Percentiles rank a stretch among this genome's conserved stretches.
These are phyloP conservation scores for Moniliella sp. DNA, from an alignment of 1,284 basidiomycete genomes.

Conservation along the genomic window DNA sequence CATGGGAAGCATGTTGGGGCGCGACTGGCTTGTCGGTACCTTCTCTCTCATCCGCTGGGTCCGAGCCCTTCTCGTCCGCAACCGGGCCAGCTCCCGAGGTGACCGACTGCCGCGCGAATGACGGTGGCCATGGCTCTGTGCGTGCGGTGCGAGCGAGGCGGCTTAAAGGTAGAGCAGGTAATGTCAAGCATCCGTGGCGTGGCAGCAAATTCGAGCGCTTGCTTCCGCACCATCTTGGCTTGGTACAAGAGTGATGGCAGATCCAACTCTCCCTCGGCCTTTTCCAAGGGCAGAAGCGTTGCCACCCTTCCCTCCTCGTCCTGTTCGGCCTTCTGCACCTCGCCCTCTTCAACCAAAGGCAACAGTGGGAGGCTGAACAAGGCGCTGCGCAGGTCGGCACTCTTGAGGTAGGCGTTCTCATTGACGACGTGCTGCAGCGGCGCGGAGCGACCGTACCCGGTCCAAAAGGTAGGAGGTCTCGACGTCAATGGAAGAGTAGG, in stretches of 20 bases:
- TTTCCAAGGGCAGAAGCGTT: neutral
- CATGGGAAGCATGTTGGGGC: too few species aligned
- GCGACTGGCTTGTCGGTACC: too few species aligned
- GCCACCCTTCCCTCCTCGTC: neutral
- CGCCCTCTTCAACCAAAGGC: too few species aligned
- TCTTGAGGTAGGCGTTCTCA: conserved; percentile 77
- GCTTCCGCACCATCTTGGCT: neutral
- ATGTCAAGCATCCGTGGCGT: neutral
- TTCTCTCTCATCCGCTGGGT: too few species aligned
- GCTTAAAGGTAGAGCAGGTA: too few species aligned
- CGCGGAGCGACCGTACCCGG: conserved; percentile 68
- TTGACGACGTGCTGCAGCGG: conserved; percentile 64
- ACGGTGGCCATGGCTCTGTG: too few species aligned
- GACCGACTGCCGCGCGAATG: too few species aligned
- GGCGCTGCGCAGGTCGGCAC: conserved; percentile 61
- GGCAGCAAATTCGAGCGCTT: neutral
- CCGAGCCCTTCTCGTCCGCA: too few species aligned
- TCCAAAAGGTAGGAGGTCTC: conserved; percentile 14
- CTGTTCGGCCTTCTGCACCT: neutral
- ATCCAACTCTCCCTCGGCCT: neutral
- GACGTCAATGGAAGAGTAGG: conserved; percentile 3
- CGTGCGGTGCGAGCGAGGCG: too few species aligned
- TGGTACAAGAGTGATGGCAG: neutral
- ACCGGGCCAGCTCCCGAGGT: too few species aligned
- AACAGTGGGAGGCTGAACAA: conserved; percentile 46